These are phyloP conservation scores for Gremmenia infestans DNA, from an alignment of 2,329 filamentous ascomycete species.

Conservation along the genomic window DNA sequence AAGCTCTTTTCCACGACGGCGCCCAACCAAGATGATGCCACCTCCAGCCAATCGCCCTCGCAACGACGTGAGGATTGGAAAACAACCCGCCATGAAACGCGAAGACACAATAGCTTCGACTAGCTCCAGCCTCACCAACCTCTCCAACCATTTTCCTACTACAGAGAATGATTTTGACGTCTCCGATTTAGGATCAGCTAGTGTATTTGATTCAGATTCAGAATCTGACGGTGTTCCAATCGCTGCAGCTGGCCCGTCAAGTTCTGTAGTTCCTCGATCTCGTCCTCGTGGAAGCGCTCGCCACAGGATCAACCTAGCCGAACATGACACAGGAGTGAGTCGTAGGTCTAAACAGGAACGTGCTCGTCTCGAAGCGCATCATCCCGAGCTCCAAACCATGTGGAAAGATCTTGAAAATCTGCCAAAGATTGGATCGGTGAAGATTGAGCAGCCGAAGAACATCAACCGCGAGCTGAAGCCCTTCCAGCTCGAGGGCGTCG, in stretches of 20 bases:
- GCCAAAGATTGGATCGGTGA: constrained; percentile 58
- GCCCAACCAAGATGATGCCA: neutral
- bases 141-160: neutral
- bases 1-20: neutral
- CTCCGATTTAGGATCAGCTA: neutral
- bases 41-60: neutral
- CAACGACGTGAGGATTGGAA: neutral
- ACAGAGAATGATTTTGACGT: constrained; percentile 16
- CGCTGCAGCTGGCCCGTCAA: neutral
- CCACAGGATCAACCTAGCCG: constrained; percentile 11
- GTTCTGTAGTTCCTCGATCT: neutral
- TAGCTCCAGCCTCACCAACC: constrained; percentile 10
- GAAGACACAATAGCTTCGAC: constrained; percentile 14
- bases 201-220: constrained; percentile 2
- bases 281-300: constrained; percentile 3
- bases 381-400: constrained; percentile 78
- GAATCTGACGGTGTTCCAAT: constrained; percentile 3
- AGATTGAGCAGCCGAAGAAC: constrained; percentile 64
- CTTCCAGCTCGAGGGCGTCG: constrained; percentile 88
- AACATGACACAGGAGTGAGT: constrained; percentile 35
- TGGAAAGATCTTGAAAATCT: constrained; percentile 71
- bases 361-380: constrained; percentile 64
- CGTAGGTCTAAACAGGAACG: constrained; percentile 46
- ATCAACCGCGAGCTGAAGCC: constrained; percentile 84
- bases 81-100: constrained; percentile 6